A percentile compares a stretch with the other conserved stretches of the same genome.
Evolutionary conservation across 441 rosid species (phyloP).

Genomic region (Caryocar brasiliense): DNA sequence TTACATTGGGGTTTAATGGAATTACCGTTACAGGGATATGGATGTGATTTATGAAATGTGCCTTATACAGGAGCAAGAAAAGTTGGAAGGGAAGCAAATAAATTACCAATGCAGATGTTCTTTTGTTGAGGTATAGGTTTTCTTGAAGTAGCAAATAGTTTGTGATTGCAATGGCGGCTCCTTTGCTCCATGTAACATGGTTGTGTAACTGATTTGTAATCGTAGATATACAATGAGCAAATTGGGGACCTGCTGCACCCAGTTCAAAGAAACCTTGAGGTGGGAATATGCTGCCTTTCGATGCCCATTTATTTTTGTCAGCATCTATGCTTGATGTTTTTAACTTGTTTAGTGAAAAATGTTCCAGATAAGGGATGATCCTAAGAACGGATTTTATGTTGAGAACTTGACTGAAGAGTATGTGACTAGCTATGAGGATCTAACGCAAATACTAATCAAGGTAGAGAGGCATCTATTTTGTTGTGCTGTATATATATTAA

Average conservation of each 20-base stretch:
- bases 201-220: neutral
- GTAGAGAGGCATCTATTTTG: constrained; percentile 26
- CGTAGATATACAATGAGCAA: constrained; percentile 75
- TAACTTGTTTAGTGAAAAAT: constrained; percentile 5
- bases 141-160: neutral
- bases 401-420: constrained; percentile 81
- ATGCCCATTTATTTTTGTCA: too few species aligned
- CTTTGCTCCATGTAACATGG: neutral
- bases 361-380: constrained; percentile 67
- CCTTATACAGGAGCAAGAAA: constrained; percentile 51
- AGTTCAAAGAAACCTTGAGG: constrained; percentile 84
- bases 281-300: constrained; percentile 11
- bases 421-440: constrained; percentile 72
- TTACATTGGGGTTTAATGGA: neutral
- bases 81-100: constrained; percentile 50
- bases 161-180: neutral
- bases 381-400: constrained; percentile 63
- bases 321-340: constrained; percentile 1
- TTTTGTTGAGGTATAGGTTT: constrained; percentile 71
- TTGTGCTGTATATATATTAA: too few species aligned
- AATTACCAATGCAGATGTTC: constrained; percentile 94
- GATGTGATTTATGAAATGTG: neutral
- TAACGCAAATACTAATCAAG: constrained; percentile 75
- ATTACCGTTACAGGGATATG: neutral
- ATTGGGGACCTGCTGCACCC: constrained; percentile 86